Percentiles rank a stretch among this genome's conserved stretches.
phyloP scores from a whole-genome alignment of 1,284 basidiomycete species.

The Spongiforma sp. region DNA sequence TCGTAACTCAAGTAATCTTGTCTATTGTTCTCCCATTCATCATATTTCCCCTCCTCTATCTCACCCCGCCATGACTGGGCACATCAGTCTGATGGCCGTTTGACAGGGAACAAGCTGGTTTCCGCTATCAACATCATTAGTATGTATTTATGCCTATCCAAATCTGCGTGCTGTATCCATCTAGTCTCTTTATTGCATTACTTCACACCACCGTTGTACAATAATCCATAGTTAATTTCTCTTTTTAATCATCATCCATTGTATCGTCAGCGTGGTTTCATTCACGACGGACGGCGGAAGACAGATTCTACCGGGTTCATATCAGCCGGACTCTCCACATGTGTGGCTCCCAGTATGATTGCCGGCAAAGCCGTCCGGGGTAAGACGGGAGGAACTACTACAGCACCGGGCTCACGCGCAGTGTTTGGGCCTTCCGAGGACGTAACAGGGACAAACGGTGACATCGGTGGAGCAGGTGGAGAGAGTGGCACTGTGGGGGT shows the following conservation, averaged over 20 bases:
- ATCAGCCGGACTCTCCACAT: conserved; percentile 37
- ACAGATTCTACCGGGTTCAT: conserved; percentile 21
- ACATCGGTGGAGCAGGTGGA: conserved; percentile 22
- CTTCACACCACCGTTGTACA: background rate
- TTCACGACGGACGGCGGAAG: conserved; percentile 9
- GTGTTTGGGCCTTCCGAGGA: background rate
- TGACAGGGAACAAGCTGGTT: too few relatives aligned
- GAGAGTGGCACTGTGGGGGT: conserved; percentile 6
- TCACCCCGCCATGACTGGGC: too few relatives aligned
- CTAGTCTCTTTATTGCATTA: background rate
- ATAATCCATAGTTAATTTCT: background rate
- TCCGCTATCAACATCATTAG: background rate
- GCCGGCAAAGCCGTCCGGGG: too few relatives aligned
- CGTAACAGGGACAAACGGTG: conserved; percentile 14
- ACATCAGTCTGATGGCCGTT: conserved; percentile 19
- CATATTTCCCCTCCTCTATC: too few relatives aligned
- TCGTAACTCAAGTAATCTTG: too few relatives aligned
- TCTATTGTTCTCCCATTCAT: too few relatives aligned
- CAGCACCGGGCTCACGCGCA: background rate
- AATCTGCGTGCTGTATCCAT: conserved; percentile 6
- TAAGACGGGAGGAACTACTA: conserved; percentile 20
- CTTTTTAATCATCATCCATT: background rate
- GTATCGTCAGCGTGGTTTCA: too few relatives aligned
- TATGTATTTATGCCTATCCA: conserved; percentile 15
- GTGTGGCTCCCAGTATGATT: conserved; percentile 25